phyloP scores from a whole-genome alignment of 2,329 filamentous ascomycete genomes.

The Aspergillus brunneoviolaceus region DNA sequence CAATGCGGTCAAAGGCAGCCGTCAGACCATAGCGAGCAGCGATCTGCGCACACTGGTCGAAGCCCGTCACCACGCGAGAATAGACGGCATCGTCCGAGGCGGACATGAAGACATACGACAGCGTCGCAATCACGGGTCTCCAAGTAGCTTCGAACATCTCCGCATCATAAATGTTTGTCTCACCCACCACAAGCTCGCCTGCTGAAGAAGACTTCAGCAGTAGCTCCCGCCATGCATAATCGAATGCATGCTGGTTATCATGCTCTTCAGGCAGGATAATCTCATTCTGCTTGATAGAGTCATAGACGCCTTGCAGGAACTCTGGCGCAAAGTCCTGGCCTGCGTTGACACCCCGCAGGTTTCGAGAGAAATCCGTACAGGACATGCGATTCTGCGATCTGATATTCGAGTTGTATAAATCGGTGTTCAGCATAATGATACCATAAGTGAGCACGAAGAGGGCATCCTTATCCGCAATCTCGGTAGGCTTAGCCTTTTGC shows the following conservation, averaged over 20 bases:
- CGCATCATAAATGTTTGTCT: slow-evolving; percentile 93
- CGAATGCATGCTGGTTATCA: slow-evolving; percentile 93
- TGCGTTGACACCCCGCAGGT: slow-evolving; percentile 86
- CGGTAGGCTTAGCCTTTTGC: slow-evolving; percentile 65
- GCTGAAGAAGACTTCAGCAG: slow-evolving; percentile 78
- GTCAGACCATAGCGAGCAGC: slow-evolving; percentile 79
- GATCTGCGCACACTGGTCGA: slow-evolving; percentile 93
- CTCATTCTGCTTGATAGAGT: slow-evolving; percentile 88
- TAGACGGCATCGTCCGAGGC: slow-evolving; percentile 96
- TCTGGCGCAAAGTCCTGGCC: slow-evolving; percentile 79
- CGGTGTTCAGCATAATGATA: slow-evolving; percentile 96
- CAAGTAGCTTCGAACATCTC: slow-evolving; percentile 98
- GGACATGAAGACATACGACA: slow-evolving; percentile 98
- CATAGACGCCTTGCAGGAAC: slow-evolving; percentile 82
- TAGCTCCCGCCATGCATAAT: slow-evolving; percentile 96
- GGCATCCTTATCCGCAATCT: slow-evolving; percentile 80
- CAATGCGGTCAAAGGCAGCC: slow-evolving; percentile 88
- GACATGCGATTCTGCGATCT: slow-evolving; percentile 77
- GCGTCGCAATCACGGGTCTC: slow-evolving; percentile 88
- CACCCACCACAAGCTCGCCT: slow-evolving; percentile 71
- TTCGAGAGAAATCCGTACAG: slow-evolving; percentile 76
- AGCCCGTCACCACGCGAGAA: slow-evolving; percentile 86
- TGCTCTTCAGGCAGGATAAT: slow-evolving; percentile 97
- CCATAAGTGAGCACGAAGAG: slow-evolving; percentile 91
- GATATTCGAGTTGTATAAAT: slow-evolving; percentile 92